Evolutionary conservation across 2,329 filamentous ascomycete species (phyloP), one percentile per base, ranked within the genome.

Genomic region (Fusarium guadeloupense): DNA sequence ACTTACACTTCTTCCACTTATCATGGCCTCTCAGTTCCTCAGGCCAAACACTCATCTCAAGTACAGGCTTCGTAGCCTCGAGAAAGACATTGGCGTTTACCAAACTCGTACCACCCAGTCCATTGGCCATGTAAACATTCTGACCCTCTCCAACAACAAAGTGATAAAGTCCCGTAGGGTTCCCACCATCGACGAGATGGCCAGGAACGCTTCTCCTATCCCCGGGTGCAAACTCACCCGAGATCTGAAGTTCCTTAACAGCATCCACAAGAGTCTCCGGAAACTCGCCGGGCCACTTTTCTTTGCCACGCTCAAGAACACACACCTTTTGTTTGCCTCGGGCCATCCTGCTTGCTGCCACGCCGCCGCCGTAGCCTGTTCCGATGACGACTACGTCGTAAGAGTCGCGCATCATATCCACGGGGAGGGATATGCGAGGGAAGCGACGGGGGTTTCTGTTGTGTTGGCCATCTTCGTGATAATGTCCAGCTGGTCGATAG

Each of bases 351-450:
- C 85, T 85, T 1, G 87, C 88, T 4, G 88, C 87, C 17, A 90
- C 83, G 20, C 82, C 84, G 33, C 86, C 87, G 20, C 88, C 88
- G 71, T 90, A 91, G 1, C 88, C 88, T 9, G 86, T 89, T 2
- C 88, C 88, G 53, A 90, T 84, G 25, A 90, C 85, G 10, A 91
- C 81, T 33, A 83, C 83, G 73, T 90, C 88, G 64, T 91, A 90
- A 0, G 71, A 72, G 50, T 77, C 75, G 21, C 81, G 78, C 69
- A 89, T 81, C 21, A 86, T 74, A 68, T 87, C 82, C 12, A 88
- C 79, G 0, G 83, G 80, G 54, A 79, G 82, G 19, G 83, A 84
- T 54, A 88, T 81, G 2, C 84, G 79, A 2, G 84, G 84, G 57
- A 81, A 86, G 13, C 39, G 46, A 14, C 45, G 33, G 5, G 46